These are phyloP conservation scores for Penicillium aurantiogriseum DNA, from an alignment of 2,329 filamentous ascomycete genomes.

Conservation along the genomic window DNA sequence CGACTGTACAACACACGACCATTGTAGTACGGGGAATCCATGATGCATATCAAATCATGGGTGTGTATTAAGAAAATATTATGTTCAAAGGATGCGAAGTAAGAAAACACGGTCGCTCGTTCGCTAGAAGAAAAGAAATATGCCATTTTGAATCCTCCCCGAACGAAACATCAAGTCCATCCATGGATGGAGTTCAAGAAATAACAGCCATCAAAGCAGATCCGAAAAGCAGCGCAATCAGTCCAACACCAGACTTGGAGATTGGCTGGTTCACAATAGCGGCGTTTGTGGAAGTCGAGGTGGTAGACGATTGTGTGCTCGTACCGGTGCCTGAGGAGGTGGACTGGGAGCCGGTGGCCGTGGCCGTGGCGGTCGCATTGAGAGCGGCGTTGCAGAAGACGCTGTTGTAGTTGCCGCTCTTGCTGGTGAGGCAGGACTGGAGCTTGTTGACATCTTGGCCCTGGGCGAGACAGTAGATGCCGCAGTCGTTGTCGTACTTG, in stretches of 20 bases:
- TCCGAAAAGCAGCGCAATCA: conserved; percentile 33
- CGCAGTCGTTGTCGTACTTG: conserved; percentile 50
- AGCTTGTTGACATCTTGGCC: conserved; percentile 40
- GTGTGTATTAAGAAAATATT: neutral
- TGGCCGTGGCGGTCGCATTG: conserved; percentile 42
- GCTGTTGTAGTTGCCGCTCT: conserved; percentile 38
- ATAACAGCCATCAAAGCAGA: conserved; percentile 31
- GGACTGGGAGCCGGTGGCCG: conserved; percentile 16
- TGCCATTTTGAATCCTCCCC: neutral
- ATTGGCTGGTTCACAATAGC: conserved; percentile 22
- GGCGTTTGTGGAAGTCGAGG: conserved; percentile 21
- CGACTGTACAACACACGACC: too few relatives aligned
- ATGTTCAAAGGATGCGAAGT: neutral
- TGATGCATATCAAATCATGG: neutral
- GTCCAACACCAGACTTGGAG: conserved; percentile 31
- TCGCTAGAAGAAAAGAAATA: neutral
- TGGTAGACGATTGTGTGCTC: conserved; percentile 1
- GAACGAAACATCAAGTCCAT: neutral
- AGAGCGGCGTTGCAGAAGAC: conserved; percentile 48
- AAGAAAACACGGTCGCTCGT: neutral
- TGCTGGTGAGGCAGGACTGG: conserved; percentile 40
- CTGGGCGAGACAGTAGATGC: conserved; percentile 51
- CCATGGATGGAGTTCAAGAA: conserved; percentile 19
- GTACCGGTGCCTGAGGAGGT: conserved; percentile 17
- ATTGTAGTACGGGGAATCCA: neutral